These are phyloP conservation scores for Penicillium bialowiezense DNA, from an alignment of 495 filamentous ascomycete species.

Conservation along the genomic window DNA sequence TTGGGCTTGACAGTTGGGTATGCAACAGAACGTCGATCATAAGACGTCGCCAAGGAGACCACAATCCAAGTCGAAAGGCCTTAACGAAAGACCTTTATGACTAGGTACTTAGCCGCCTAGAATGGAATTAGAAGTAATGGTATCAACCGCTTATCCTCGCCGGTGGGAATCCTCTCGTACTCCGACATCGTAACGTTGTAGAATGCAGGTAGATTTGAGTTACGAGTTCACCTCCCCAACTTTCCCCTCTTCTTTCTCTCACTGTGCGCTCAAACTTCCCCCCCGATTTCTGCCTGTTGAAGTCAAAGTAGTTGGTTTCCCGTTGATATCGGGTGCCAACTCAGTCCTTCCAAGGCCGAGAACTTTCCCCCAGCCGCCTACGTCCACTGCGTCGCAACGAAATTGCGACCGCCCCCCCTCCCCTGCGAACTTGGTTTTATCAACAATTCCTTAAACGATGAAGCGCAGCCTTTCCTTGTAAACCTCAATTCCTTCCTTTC, in stretches of 20 bases:
- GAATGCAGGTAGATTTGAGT: not conserved
- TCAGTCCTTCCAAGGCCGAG: not conserved
- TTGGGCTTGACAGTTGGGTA: slow-evolving; percentile 25
- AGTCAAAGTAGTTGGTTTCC: not conserved
- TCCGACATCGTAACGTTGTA: too few relatives aligned
- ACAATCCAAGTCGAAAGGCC: slow-evolving; percentile 8
- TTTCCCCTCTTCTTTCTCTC: slow-evolving; percentile 7
- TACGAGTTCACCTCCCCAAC: not conserved
- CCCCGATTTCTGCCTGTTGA: not conserved
- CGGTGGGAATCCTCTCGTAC: too few relatives aligned
- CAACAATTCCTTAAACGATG: slow-evolving; percentile 30
- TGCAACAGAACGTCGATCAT: slow-evolving; percentile 26
- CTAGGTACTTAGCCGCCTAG: too few relatives aligned
- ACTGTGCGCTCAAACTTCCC: not conserved
- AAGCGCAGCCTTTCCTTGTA: slow-evolving; percentile 20
- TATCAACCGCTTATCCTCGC: too few relatives aligned
- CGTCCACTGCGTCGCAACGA: slow-evolving; percentile 11
- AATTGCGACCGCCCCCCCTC: slow-evolving; percentile 20
- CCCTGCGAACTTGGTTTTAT: slow-evolving; percentile 7
- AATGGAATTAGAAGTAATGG: too few relatives aligned
- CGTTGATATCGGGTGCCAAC: slow-evolving; percentile 1
- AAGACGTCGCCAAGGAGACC: slow-evolving; percentile 23
- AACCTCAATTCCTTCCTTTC: slow-evolving; percentile 21
- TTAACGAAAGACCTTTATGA: too few relatives aligned
- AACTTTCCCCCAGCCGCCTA: slow-evolving; percentile 4